Percentiles rank a stretch among this genome's conserved stretches.
Evolutionary conservation across 2,329 filamentous ascomycete species (phyloP).

Genomic region (Alternaria sp.): DNA sequence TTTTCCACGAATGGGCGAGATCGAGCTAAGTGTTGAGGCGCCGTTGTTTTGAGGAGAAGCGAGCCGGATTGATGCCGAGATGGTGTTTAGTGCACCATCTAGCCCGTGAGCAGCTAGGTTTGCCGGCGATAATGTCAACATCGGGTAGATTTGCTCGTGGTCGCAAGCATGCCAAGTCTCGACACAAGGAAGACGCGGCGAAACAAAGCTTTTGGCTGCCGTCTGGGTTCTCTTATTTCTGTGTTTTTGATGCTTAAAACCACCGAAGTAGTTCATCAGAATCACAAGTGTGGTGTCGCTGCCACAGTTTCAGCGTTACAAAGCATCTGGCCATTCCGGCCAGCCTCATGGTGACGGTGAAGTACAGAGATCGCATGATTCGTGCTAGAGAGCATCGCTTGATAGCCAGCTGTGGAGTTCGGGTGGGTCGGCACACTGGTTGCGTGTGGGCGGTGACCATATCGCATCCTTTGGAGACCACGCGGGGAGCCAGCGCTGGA

Average conservation of each 20-base stretch:
- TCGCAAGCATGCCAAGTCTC: slow-evolving; percentile 32
- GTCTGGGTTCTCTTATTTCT: slow-evolving; percentile 31
- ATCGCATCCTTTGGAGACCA: slow-evolving; percentile 9
- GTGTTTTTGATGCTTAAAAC: slow-evolving; percentile 8
- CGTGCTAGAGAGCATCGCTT: slow-evolving; percentile 11
- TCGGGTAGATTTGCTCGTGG: slow-evolving; percentile 20
- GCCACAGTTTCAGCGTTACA: neutral
- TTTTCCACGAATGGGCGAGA: slow-evolving; percentile 42
- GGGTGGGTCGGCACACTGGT: slow-evolving; percentile 19
- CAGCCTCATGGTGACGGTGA: neutral
- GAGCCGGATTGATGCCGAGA: slow-evolving; percentile 20
- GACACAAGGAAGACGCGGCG: slow-evolving; percentile 20
- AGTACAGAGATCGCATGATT: slow-evolving; percentile 7
- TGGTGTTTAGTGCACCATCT: slow-evolving; percentile 21
- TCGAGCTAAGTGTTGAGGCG: slow-evolving; percentile 11
- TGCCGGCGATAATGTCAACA: slow-evolving; percentile 24
- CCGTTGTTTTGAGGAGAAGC: slow-evolving; percentile 15
- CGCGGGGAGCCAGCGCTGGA: slow-evolving; percentile 1
- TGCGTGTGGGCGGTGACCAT: slow-evolving; percentile 9
- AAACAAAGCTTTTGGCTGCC: slow-evolving; percentile 37
- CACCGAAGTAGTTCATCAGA: neutral
- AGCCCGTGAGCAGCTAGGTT: slow-evolving; percentile 26
- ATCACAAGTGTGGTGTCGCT: neutral
- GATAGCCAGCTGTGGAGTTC: slow-evolving; percentile 11
- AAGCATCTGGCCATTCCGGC: neutral